Percentiles rank a stretch among this genome's conserved stretches.
phyloP scores from a whole-genome alignment of 225 moss, liverwort and hornwort genomes.

The Asterella californica region DNA sequence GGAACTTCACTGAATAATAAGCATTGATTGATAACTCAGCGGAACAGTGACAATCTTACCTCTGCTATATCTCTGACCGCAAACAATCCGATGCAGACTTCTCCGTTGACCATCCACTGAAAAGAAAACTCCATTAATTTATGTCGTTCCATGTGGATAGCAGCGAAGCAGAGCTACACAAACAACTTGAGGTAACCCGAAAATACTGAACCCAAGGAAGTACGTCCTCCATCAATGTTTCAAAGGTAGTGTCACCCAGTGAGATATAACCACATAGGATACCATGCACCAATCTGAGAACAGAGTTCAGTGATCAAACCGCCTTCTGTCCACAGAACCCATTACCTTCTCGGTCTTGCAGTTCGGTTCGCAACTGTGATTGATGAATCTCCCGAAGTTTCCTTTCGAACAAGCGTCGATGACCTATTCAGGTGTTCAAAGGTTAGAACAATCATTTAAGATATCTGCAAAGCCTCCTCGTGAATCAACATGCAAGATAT shows the following conservation, averaged over 20 bases:
- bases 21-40: not conserved
- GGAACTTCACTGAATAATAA: not conserved
- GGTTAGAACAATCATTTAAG: not conserved
- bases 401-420: conserved; percentile 97
- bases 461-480: too few relatives aligned
- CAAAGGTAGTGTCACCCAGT: too few relatives aligned
- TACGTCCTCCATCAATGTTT: too few relatives aligned
- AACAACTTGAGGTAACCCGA: too few relatives aligned
- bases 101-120: conserved; percentile 96
- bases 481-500: not conserved
- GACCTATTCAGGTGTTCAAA: conserved; percentile 44
- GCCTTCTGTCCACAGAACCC: not conserved
- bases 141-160: not conserved
- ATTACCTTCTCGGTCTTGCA: conserved; percentile 87
- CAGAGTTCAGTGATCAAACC: not conserved
- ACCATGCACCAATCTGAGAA: not conserved
- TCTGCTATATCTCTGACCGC: conserved; percentile 72
- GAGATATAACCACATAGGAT: not conserved
- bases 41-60: conserved; percentile 34
- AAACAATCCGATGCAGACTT: conserved; percentile 93
- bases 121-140: not conserved
- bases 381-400: conserved; percentile 82
- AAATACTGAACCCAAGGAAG: too few relatives aligned
- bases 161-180: not conserved
- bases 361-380: conserved; percentile 93